Conservation (phyloP, 2,329 filamentous ascomycete species). For the Trichophyton simii region DNA sequence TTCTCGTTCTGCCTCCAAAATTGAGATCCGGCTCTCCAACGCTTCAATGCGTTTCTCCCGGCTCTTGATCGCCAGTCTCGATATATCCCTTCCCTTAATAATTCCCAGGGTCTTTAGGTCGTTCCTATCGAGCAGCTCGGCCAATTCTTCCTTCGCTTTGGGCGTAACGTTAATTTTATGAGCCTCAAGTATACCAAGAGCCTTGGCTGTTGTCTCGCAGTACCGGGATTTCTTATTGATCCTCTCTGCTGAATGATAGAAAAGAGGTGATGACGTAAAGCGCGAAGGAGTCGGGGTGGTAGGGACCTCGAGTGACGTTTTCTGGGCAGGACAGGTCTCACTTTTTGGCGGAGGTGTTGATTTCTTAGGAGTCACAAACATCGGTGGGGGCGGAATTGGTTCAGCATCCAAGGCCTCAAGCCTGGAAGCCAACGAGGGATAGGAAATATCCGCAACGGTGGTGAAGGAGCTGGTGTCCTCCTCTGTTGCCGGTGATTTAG, state of each 20-base stretch:
- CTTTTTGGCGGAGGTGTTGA: neutral
- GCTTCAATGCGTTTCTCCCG: constrained; percentile 54
- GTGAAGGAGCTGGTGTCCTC: neutral
- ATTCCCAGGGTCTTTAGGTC: constrained; percentile 50
- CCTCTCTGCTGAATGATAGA: neutral
- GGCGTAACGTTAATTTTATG: constrained; percentile 24
- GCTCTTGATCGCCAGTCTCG: constrained; percentile 47
- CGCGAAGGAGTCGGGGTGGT: constrained; percentile 2
- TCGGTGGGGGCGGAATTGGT: neutral
- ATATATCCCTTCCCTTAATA: constrained; percentile 52
- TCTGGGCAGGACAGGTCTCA: neutral
- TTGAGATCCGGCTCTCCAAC: constrained; percentile 52
- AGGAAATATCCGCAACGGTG: neutral
- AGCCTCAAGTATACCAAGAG: constrained; percentile 24
- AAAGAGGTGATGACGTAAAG: constrained; percentile 20
- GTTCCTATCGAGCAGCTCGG: constrained; percentile 41
- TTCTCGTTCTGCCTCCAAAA: constrained; percentile 44
- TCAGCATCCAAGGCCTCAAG: neutral
- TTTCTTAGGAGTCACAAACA: neutral
- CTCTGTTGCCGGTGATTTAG: neutral
- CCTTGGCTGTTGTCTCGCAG: constrained; percentile 18
- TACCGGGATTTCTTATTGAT: constrained; percentile 13
- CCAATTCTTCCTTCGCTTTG: constrained; percentile 25
- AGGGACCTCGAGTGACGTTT: neutral
- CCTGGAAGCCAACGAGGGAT: neutral